phyloP scores from a whole-genome alignment of 2,329 filamentous ascomycete genomes.

The Pseudocercospora ulei region DNA sequence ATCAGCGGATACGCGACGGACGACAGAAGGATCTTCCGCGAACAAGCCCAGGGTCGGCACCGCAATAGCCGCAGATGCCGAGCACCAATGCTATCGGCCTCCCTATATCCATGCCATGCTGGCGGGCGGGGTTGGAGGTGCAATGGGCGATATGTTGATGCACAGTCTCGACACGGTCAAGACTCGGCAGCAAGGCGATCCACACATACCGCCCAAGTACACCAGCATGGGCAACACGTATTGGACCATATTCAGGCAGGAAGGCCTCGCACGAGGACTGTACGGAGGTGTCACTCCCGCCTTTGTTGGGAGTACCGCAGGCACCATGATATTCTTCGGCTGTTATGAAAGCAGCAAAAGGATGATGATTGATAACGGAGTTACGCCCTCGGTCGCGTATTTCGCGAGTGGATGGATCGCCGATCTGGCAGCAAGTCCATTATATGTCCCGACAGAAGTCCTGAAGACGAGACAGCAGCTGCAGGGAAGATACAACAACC shows the following conservation, averaged over 20 bases:
- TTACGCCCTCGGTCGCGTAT: slow-evolving; percentile 77
- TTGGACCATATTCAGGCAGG: slow-evolving; percentile 83
- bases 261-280: slow-evolving; percentile 73
- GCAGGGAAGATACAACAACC: slow-evolving; percentile 91
- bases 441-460: slow-evolving; percentile 96
- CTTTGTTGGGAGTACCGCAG: slow-evolving; percentile 82
- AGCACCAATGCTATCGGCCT: slow-evolving; percentile 40
- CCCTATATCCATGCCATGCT: slow-evolving; percentile 62
- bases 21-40: slow-evolving; percentile 33
- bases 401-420: slow-evolving; percentile 82
- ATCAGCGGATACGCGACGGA: slow-evolving; percentile 26
- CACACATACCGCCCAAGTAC: slow-evolving; percentile 85
- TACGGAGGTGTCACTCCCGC: slow-evolving; percentile 93
- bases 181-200: slow-evolving; percentile 93
- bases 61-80: slow-evolving; percentile 24
- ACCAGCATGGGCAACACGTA: slow-evolving; percentile 83
- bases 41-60: slow-evolving; percentile 20
- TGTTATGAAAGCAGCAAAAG: slow-evolving; percentile 94
- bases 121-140: slow-evolving; percentile 84
- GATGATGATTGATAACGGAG: slow-evolving; percentile 69
- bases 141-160: slow-evolving; percentile 94
- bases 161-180: slow-evolving; percentile 98
- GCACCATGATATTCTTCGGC: slow-evolving; percentile 90
- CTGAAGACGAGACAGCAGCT: slow-evolving; percentile 94
- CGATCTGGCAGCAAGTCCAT: slow-evolving; percentile 78